Base-by-base conservation (phyloP, 805 yeast species). In the Myxozyma lipomycoides region DNA sequence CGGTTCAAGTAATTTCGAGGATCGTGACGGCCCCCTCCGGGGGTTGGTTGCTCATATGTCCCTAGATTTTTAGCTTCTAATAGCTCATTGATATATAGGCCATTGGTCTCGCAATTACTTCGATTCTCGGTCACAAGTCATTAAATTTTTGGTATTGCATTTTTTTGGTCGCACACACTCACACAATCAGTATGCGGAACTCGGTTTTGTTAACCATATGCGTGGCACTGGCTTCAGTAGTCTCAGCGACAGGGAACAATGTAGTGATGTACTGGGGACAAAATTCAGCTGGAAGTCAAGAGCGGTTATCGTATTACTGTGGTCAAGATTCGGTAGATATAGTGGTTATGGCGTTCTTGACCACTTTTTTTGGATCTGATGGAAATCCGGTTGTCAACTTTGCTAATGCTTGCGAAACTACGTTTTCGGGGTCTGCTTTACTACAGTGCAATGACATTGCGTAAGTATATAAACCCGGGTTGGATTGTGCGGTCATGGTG, bases 261-360 rank as follows among this genome's bases (percentile, higher is more conserved):
- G 79, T 85, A 38, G 95, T 83, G 24, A 74, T 84, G 7, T 86
- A 86, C 69, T 86, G 95, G 95, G 95, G 95, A 43, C 95, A 86
- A 67, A 76, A 78, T 57, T 79, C 89, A 7, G 81, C 77, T 18
- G 85, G 85, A 4, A 64, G 73, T 9, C 81, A 78, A 60, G 63
- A 70, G 17, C 61, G 64, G 5, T 64, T 79, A 17, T 58, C 75
- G 2, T 66, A 72, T 45, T 86, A 86, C 71, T 87, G 96, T 73
- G 71, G 74, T 51, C 73, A 78, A 41, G 77, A 76, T 52, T 72
- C 78, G 38, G 83, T 83, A 22, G 95, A 87, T 50, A 62, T 86
- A 46, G 73, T 84, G 43, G 61, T 88, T 4, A 62, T 88, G 30
- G 76, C 95, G 0, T 88, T 88, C 68, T 67, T 87, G 63, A 67